Conservation (phyloP, 2,329 filamentous ascomycete genomes). For the Diplocarpon mali region DNA sequence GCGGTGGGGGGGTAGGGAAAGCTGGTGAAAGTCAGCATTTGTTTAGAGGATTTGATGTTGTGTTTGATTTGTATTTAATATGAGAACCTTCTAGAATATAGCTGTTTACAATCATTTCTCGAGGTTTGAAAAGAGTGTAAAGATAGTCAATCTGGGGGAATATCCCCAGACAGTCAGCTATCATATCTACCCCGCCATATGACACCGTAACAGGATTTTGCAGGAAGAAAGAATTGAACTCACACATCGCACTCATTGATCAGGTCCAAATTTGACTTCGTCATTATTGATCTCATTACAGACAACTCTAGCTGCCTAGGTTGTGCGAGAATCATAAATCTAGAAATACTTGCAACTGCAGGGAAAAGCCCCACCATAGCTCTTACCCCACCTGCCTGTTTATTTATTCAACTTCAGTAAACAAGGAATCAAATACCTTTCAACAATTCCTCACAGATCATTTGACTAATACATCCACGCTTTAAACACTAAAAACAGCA, state of each 20-base stretch:
- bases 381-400: background rate
- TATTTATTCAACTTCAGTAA: too few relatives aligned
- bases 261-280: constrained; percentile 38
- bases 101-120: too few relatives aligned
- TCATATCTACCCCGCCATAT: background rate
- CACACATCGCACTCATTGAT: constrained; percentile 44
- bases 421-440: too few relatives aligned
- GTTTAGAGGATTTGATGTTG: background rate
- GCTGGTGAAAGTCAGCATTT: constrained; percentile 32
- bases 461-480: too few relatives aligned
- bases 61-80: background rate
- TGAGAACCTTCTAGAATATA: background rate
- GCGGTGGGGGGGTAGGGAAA: constrained; percentile 59
- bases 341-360: background rate
- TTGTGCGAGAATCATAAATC: background rate
- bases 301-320: background rate
- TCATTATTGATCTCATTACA: background rate
- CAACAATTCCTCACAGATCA: too few relatives aligned
- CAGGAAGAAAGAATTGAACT: constrained; percentile 22
- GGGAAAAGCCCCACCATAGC: constrained; percentile 4
- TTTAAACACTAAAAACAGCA: too few relatives aligned
- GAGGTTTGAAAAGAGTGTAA: too few relatives aligned
- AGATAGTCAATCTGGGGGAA: too few relatives aligned
- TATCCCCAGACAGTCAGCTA: too few relatives aligned
- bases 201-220: constrained; percentile 2